Percentiles rank a stretch among this genome's conserved stretches.
Evolutionary conservation across 108 stramenopile species (phyloP).

Genomic region (Conticribra weissflogii): DNA sequence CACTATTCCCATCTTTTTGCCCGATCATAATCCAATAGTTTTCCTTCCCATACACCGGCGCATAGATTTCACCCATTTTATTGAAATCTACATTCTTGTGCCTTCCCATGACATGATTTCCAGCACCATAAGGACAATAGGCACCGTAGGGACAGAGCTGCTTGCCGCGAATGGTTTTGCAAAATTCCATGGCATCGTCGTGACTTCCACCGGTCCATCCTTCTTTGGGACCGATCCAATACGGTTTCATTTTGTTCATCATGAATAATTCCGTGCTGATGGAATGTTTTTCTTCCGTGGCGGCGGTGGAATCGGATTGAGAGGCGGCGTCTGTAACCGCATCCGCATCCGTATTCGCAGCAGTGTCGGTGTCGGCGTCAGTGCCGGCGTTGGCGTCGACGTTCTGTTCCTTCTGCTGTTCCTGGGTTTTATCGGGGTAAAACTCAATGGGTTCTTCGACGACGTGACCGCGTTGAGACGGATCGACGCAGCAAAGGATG

Average conservation of each 20-base stretch:
- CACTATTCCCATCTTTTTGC: constrained; percentile 16
- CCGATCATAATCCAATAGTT: constrained; percentile 33
- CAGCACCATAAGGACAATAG: constrained; percentile 14
- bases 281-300: background rate
- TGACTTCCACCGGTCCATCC: constrained; percentile 27
- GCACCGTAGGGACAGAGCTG: constrained; percentile 17
- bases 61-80: constrained; percentile 19
- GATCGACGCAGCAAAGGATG: background rate
- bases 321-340: background rate
- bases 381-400: background rate
- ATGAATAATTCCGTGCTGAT: background rate
- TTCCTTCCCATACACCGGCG: constrained; percentile 10
- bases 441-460: background rate
- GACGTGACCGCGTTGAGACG: background rate
- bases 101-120: constrained; percentile 9
- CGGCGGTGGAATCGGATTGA: background rate
- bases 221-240: constrained; percentile 17
- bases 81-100: constrained; percentile 15
- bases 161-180: constrained; percentile 9
- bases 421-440: background rate
- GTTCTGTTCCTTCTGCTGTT: background rate
- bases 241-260: constrained; percentile 19
- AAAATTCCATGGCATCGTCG: constrained; percentile 19
- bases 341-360: background rate
- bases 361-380: background rate